Conservation (phyloP, 2,329 filamentous ascomycete genomes). For the Alternaria viburni region DNA sequence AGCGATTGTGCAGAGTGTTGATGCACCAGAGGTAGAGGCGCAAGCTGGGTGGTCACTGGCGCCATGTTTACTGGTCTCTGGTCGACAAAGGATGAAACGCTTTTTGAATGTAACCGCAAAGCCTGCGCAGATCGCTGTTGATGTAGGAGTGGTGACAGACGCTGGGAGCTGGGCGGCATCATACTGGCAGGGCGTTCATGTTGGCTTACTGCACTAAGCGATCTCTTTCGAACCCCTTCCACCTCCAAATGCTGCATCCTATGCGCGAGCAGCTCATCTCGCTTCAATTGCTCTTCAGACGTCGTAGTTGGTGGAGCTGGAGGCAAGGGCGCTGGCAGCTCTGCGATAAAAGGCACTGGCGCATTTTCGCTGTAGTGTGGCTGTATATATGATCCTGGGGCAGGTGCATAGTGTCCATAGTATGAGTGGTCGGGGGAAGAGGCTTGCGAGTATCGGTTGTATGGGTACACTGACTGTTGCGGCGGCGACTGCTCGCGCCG, state of each 20-base stretch:
- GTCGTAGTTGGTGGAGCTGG: conserved; percentile 34
- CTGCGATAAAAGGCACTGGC: conserved; percentile 26
- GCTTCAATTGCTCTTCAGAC: conserved; percentile 34
- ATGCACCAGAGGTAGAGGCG: background rate
- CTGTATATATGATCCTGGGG: conserved; percentile 19
- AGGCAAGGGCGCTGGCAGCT: conserved; percentile 38
- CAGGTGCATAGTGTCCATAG: conserved; percentile 3
- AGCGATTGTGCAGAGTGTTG: conserved; percentile 6
- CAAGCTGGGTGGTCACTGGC: background rate
- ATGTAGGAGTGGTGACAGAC: conserved; percentile 14
- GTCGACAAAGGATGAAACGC: conserved; percentile 9
- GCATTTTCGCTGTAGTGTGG: conserved; percentile 26
- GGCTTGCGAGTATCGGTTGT: conserved; percentile 16
- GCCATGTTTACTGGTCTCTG: background rate
- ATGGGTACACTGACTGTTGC: background rate
- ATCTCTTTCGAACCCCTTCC: conserved; percentile 27
- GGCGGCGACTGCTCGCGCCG: conserved; percentile 13
- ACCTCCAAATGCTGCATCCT: conserved; percentile 39
- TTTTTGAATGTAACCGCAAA: conserved; percentile 17
- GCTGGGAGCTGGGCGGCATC: conserved; percentile 11
- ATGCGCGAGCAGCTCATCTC: conserved; percentile 40
- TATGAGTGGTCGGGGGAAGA: conserved; percentile 4
- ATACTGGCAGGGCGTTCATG: conserved; percentile 18
- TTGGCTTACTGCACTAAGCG: conserved; percentile 26
- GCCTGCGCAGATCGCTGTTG: conserved; percentile 21